A percentile compares a stretch with the other conserved stretches of the same genome.
Conservation (phyloP, 2,329 filamentous ascomycete species). For the Cladophialophora carrionii region DNA sequence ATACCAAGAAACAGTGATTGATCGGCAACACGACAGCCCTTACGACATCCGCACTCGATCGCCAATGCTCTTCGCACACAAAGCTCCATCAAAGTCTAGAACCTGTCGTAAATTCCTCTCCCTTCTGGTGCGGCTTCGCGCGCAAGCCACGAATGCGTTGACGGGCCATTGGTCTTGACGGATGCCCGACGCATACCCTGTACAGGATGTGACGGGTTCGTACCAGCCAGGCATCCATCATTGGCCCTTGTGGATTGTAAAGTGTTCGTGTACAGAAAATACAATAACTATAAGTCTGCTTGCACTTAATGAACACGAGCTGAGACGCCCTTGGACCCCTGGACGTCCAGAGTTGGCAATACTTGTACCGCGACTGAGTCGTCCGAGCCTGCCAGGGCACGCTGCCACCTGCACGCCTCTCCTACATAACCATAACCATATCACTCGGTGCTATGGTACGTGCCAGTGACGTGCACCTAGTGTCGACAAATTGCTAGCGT, state of each 20-base stretch:
- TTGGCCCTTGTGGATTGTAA: background rate
- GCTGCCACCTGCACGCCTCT: background rate
- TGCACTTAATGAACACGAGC: background rate
- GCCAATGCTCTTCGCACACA: background rate
- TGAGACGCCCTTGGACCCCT: background rate
- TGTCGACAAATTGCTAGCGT: background rate
- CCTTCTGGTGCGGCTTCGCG: background rate
- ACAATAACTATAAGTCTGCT: background rate
- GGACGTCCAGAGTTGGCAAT: constrained; percentile 2
- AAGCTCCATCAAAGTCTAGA: constrained; percentile 6
- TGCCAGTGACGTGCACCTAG: background rate
- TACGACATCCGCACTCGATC: constrained; percentile 6
- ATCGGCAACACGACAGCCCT: constrained; percentile 4
- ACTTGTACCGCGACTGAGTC: background rate
- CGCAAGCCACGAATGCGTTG: background rate
- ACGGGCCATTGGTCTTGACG: background rate
- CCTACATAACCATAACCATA: background rate
- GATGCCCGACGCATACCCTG: background rate
- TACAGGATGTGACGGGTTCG: background rate
- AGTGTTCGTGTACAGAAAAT: background rate
- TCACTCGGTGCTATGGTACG: background rate
- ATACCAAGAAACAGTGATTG: constrained; percentile 5
- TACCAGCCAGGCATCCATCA: background rate
- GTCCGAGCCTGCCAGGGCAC: background rate
- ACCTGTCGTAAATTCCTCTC: background rate